Conservation (phyloP, 805 yeast genomes). For the Suhomyces xylopsoci region DNA sequence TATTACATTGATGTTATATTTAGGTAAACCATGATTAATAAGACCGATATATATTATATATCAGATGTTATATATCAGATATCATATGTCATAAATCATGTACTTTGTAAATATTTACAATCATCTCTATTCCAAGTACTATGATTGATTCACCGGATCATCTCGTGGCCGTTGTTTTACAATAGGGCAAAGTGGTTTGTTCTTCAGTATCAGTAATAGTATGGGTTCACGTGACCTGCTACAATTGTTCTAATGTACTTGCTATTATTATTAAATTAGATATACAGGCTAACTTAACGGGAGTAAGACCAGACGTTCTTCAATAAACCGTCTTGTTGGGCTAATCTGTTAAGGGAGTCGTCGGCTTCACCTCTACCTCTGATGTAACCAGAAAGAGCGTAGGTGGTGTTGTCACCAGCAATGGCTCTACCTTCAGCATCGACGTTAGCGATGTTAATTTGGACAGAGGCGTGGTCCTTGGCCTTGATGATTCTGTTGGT, state of each 20-base stretch:
- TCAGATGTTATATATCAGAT: too few species aligned
- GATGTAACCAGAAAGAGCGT: conserved; percentile 95
- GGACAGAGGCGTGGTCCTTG: conserved; percentile 99
- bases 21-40: too few species aligned
- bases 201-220: too few species aligned
- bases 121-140: too few species aligned
- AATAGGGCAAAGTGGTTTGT: too few species aligned
- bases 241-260: conserved; percentile 5
- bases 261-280: conserved; percentile 19
- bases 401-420: conserved; percentile 86
- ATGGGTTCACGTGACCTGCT: too few species aligned
- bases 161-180: too few species aligned
- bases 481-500: conserved; percentile 99
- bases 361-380: conserved; percentile 99
- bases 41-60: too few species aligned
- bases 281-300: conserved; percentile 55
- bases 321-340: conserved; percentile 97
- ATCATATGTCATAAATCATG: too few species aligned
- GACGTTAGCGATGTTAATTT: conserved; percentile 97
- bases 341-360: conserved; percentile 98
- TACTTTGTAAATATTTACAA: too few species aligned
- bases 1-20: too few species aligned
- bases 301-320: conserved; percentile 95
- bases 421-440: conserved; percentile 95
- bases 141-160: too few species aligned